phyloP scores from a whole-genome alignment of 306 rosid genomes.

The Citrullus mucosospermus region DNA sequence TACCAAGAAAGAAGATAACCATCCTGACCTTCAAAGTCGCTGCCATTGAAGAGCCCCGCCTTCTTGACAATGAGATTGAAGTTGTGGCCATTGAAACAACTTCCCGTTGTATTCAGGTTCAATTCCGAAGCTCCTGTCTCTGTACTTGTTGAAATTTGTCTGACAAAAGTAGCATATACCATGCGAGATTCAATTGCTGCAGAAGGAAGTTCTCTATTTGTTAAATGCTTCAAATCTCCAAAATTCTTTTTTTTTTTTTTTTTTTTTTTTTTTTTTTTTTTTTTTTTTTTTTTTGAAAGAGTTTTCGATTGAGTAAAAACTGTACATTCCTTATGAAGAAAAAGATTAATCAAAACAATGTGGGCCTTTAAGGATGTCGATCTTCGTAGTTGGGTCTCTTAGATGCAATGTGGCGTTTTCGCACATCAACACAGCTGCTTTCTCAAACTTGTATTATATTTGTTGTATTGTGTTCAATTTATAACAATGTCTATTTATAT shows the following conservation, averaged over 20 bases:
- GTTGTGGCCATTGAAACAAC: neutral
- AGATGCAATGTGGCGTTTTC: neutral
- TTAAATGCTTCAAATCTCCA: neutral
- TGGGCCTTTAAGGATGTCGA: neutral
- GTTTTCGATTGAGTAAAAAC: neutral
- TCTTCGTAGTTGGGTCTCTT: no score
- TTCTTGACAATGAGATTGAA: neutral
- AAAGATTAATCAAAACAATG: neutral
- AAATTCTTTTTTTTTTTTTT: neutral
- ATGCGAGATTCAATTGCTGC: neutral
- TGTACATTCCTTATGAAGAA: neutral
- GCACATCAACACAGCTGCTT: neutral
- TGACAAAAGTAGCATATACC: neutral
- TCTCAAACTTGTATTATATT: neutral
- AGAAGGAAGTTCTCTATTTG: neutral
- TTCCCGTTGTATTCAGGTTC: neutral
- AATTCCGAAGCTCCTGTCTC: neutral
- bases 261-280: no score
- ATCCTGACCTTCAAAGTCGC: neutral
- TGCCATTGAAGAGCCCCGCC: neutral
- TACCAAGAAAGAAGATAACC: neutral
- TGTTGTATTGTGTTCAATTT: neutral
- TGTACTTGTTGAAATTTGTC: neutral
- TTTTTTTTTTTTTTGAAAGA: neutral
- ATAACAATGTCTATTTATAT: neutral